Evolutionary conservation across 1,284 basidiomycete genomes (phyloP), one percentile per base, ranked within the genome.

Genomic region (Cutaneotrichosporon sp.): DNA sequence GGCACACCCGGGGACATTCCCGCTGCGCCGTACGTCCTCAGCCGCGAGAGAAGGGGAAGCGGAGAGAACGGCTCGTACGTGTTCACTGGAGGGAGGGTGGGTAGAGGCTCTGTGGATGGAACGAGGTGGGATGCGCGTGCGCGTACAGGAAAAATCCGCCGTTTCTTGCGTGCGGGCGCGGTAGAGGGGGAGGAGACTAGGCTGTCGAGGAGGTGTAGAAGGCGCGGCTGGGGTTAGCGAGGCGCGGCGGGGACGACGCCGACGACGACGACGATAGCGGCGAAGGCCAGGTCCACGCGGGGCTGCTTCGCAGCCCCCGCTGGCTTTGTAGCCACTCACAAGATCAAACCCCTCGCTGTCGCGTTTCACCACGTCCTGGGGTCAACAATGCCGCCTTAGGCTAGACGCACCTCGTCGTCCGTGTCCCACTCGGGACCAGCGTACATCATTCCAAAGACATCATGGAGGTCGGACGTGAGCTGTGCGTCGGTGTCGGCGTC

Each of bases 11-110:
- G 18, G 47, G 62, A 51, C 46, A 58, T 64, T 1, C 55, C 36
- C 8, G 51, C 53, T 4, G 61, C 55, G 26, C 57, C 44, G 44
- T 58, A 70, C 1, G 69, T 70, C 26, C 61, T 51, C 14, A 73
- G 50, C 23, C 69, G 52, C 8, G 60, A 41, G n/a, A 73, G 60
- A 12, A 71, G 55, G 4, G 64, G 59, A 0, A 70, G 59, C 1
- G 67, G 63, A 0, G 67, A 68, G 56, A 60, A 70, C 2, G 71
- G 71, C 8, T 55, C 58, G 55, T 64, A 73, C 1, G 38, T 36
- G 1, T 39, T 20, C 0, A 56, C 17, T 10, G 54, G 22, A 0
- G 66, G 67, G 14, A 66, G 46, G 4, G 43, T 12, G 18, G 67
- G 60, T 0, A 67, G 43, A 2, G 66, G 49, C 14, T 51, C 33